Evolutionary conservation across 306 rosid species (phyloP), one percentile per base, ranked within the genome.

Genomic region (Spatholobus suberectus): DNA sequence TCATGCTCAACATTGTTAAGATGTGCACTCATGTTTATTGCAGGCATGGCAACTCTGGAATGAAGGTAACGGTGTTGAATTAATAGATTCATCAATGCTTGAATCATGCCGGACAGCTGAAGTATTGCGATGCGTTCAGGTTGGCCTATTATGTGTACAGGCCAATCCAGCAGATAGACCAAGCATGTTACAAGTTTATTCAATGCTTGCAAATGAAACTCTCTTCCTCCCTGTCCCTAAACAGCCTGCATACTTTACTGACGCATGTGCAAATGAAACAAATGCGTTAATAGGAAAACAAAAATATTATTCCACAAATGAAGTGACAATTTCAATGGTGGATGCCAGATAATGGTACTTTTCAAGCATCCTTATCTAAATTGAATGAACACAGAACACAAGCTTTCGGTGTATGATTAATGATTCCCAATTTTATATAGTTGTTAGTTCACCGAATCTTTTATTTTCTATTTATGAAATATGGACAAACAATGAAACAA

Each of bases 161-260:
- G 51, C 51, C 51, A 44, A 44, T 44, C 17, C 51, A 12, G 51
- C 51, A 11, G 51, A 44, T 44, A 44, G 51, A 13, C 51, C 51
- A 13, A 12, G n/a, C 51, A 44, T 44, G 51, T 44, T 44, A 13
- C 17, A 44, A 44, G n/a, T 44, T 44, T 44, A 44, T 44, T 44
- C 51, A 44, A 44, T 21, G 14, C 65, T 57, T 57, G 65, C 65
- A 21, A 21, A 57, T 23, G 15, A 57, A 57, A 57, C 65, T 23
- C 32, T 57, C 7, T 57, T 57, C 65, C 68, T 81, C 23, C 55
- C 75, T 51, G 17, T 37, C 6, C 85, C 85, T 21, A 81, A 73
- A 49, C 69, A 62, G 49, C 63, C 79, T 34, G 38, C 80, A 35
- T 81, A 73, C 49, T 62, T 12, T 20, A 15, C 0, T 35, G 35